These are phyloP conservation scores for Amphibolis antarctica DNA, from an alignment of 106 monocot genomes.

Conservation along the genomic window DNA sequence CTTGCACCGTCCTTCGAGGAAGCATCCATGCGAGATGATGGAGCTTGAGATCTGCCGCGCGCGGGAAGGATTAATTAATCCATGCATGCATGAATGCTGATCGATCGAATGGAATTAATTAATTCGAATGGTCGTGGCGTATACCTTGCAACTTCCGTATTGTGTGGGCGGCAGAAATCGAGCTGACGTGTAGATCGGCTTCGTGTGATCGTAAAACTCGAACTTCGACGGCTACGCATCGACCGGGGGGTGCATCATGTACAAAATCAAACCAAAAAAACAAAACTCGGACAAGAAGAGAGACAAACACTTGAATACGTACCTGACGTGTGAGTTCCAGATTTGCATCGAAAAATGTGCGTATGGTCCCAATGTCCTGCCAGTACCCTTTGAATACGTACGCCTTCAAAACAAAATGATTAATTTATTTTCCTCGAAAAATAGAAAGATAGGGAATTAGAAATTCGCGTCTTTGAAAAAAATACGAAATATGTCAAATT, in stretches of 20 bases:
- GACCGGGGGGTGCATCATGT: too few species aligned
- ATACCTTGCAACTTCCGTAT: slow-evolving; percentile 53
- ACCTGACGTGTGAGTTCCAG: slow-evolving; percentile 27
- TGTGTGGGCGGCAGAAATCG: slow-evolving; percentile 14
- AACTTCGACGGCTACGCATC: slow-evolving; percentile 20
- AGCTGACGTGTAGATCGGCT: slow-evolving; percentile 23
- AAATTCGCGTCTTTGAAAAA: too few species aligned
- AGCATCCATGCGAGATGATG: slow-evolving; percentile 81
- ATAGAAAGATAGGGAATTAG: too few species aligned
- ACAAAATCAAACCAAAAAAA: too few species aligned
- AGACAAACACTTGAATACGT: neutral
- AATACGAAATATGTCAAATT: too few species aligned
- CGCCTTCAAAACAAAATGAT: too few species aligned
- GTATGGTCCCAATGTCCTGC: slow-evolving; percentile 86
- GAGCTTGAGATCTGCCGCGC: slow-evolving; percentile 58
- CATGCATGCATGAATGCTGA: too few species aligned
- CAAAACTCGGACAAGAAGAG: neutral
- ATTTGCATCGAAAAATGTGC: slow-evolving; percentile 78
- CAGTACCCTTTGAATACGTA: slow-evolving; percentile 70
- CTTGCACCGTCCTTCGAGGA: slow-evolving; percentile 47
- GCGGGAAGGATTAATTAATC: too few species aligned
- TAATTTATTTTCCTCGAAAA: too few species aligned
- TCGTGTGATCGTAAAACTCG: slow-evolving; percentile 11
- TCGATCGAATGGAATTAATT: too few species aligned
- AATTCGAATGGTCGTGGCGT: too few species aligned